Conservation (phyloP, 2,329 filamentous ascomycete genomes). For the Lachnum nothofagi region DNA sequence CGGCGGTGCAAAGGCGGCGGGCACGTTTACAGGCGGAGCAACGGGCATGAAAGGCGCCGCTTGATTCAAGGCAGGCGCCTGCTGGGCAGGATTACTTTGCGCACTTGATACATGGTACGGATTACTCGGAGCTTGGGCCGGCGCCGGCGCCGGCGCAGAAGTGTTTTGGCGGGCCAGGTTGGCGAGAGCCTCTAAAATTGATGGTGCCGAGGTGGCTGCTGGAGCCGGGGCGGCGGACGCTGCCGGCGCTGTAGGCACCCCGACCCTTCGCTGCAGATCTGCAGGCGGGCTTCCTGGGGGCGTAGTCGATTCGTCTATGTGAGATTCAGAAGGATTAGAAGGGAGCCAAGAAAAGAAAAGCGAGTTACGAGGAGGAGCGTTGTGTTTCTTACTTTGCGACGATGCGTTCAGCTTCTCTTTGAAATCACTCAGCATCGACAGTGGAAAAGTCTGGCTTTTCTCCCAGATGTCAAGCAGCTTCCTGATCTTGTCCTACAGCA, state of each 20-base stretch:
- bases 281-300: conserved; percentile 54
- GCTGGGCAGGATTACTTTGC: conserved; percentile 38
- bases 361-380: conserved; percentile 13
- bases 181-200: conserved; percentile 73
- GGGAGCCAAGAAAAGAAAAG: conserved; percentile 34
- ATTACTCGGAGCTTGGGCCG: conserved; percentile 29
- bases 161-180: conserved; percentile 74
- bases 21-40: conserved; percentile 57
- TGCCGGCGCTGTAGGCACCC: conserved; percentile 20
- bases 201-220: conserved; percentile 43
- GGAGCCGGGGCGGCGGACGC: conserved; percentile 36
- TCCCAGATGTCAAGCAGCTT: conserved; percentile 98
- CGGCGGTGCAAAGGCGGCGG: conserved; percentile 29
- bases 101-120: conserved; percentile 44
- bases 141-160: conserved; percentile 37
- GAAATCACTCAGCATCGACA: conserved; percentile 72
- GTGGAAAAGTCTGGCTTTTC: conserved; percentile 85
- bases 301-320: conserved; percentile 64
- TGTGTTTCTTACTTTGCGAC: conserved; percentile 57
- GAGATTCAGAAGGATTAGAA: conserved; percentile 1
- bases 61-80: conserved; percentile 25
- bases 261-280: conserved; percentile 37
- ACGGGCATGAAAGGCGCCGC: conserved; percentile 34
- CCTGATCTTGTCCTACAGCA: conserved; percentile 82
- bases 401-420: conserved; percentile 68